Evolutionary conservation across 2,329 filamentous ascomycete species (phyloP).

Genomic region (Calonectria hawksworthii): DNA sequence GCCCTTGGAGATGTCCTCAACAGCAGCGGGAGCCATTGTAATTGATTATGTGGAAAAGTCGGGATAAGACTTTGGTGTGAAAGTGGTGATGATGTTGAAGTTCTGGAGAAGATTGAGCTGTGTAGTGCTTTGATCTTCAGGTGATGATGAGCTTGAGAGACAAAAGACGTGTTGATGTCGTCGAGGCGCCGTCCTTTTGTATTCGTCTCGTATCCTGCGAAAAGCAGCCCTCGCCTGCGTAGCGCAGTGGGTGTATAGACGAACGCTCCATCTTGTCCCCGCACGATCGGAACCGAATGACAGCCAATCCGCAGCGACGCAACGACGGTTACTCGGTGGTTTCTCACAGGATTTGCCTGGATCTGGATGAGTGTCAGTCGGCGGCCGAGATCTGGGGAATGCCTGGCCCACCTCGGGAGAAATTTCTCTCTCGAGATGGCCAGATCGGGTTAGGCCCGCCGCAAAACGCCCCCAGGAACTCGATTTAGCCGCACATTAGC

Average conservation of each 20-base stretch:
- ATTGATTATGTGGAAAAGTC: constrained; percentile 31
- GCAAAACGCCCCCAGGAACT: constrained; percentile 1
- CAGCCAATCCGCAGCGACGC: constrained; percentile 41
- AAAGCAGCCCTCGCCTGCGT: constrained; percentile 32
- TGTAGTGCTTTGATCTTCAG: constrained; percentile 1
- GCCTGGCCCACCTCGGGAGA: constrained; percentile 35
- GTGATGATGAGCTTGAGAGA: constrained; percentile 33
- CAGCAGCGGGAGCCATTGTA: constrained; percentile 45
- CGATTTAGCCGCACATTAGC: background rate
- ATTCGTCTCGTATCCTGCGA: constrained; percentile 14
- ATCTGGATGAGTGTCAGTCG: constrained; percentile 31
- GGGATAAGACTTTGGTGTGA: background rate
- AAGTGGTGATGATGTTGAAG: constrained; percentile 1
- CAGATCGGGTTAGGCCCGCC: constrained; percentile 42
- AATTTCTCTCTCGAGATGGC: constrained; percentile 37
- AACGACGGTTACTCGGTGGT: constrained; percentile 36
- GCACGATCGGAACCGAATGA: constrained; percentile 30
- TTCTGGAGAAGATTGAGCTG: background rate
- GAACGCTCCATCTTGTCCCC: constrained; percentile 36
- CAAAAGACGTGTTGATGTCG: constrained; percentile 7
- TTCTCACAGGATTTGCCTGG: constrained; percentile 35
- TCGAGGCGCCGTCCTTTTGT: constrained; percentile 25
- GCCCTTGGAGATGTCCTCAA: constrained; percentile 44
- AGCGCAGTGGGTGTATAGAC: constrained; percentile 3
- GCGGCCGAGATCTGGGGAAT: constrained; percentile 40